Evolutionary conservation across 2,329 filamentous ascomycete genomes (phyloP).

Genomic region (Chrysosporium queenslandicum): DNA sequence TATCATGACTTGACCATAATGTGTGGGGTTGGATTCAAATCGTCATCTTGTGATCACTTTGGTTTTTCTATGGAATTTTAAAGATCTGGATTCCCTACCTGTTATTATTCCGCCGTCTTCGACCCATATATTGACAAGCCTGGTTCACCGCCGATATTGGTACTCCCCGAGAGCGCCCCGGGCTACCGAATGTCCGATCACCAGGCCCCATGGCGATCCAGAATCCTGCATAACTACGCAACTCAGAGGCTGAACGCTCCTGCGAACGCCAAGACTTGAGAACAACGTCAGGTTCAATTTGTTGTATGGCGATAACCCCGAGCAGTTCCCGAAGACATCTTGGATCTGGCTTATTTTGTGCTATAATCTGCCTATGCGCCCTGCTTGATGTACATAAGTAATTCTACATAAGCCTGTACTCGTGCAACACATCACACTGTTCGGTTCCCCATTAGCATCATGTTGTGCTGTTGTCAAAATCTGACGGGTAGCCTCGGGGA

Average conservation of each 20-base stretch:
- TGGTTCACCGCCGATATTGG: background rate
- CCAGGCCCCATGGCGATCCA: background rate
- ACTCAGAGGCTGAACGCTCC: background rate
- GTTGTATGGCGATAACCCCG: background rate
- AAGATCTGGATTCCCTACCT: background rate
- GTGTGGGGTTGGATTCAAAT: background rate
- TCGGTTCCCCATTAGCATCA: background rate
- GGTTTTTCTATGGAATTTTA: background rate
- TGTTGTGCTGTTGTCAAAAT: background rate
- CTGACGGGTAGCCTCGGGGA: background rate
- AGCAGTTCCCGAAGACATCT: background rate
- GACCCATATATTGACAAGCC: too few relatives aligned
- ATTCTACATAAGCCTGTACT: background rate
- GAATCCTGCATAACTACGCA: background rate
- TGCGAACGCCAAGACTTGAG: background rate
- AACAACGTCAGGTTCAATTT: background rate
- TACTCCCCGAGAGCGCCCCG: background rate
- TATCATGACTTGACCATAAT: background rate
- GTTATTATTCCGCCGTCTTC: too few relatives aligned
- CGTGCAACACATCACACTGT: background rate
- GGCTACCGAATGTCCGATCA: background rate
- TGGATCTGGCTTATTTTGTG: background rate
- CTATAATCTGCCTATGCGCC: background rate
- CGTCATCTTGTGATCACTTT: background rate
- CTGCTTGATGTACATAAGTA: background rate